A percentile compares a stretch with the other conserved stretches of the same genome.
phyloP scores from a whole-genome alignment of 768 basidiomycete genomes.

The Pleurotus sapidus region DNA sequence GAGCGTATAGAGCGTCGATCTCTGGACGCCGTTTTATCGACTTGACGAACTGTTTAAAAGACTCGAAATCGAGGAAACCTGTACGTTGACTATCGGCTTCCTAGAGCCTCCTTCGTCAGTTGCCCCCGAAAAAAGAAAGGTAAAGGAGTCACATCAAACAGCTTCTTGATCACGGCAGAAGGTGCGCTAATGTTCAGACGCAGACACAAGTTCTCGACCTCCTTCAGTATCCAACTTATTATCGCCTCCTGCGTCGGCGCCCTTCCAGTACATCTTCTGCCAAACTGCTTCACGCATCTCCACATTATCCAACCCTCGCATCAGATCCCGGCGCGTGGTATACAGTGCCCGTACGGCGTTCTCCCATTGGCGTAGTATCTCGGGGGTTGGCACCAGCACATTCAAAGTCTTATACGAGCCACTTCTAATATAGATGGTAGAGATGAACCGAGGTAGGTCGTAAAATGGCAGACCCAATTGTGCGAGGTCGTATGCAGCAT shows the following conservation, averaged over 20 bases:
- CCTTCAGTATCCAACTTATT: slow-evolving; percentile 63
- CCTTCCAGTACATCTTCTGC: slow-evolving; percentile 9
- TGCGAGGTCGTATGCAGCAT: slow-evolving; percentile 73
- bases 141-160: slow-evolving; percentile 51
- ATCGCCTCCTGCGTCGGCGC: slow-evolving; percentile 46
- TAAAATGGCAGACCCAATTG: slow-evolving; percentile 68
- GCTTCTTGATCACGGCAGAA: slow-evolving; percentile 44
- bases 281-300: slow-evolving; percentile 6
- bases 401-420: slow-evolving; percentile 85
- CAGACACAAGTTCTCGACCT: slow-evolving; percentile 68
- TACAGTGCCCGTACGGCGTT: slow-evolving; percentile 31
- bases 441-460: slow-evolving; percentile 80
- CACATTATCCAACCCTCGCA: slow-evolving; percentile 2
- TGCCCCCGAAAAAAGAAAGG: background rate
- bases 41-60: slow-evolving; percentile 81
- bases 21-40: slow-evolving; percentile 80
- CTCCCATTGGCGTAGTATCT: slow-evolving; percentile 53
- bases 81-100: slow-evolving; percentile 55
- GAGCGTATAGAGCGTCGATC: slow-evolving; percentile 58
- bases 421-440: slow-evolving; percentile 79
- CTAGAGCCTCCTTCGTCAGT: slow-evolving; percentile 30
- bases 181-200: slow-evolving; percentile 64
- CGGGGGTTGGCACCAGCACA: slow-evolving; percentile 66
- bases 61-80: slow-evolving; percentile 68
- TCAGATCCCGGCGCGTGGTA: background rate